These are phyloP conservation scores for Lactifluus hygrophoroides DNA, from an alignment of 768 basidiomycete species.

Conservation along the genomic window DNA sequence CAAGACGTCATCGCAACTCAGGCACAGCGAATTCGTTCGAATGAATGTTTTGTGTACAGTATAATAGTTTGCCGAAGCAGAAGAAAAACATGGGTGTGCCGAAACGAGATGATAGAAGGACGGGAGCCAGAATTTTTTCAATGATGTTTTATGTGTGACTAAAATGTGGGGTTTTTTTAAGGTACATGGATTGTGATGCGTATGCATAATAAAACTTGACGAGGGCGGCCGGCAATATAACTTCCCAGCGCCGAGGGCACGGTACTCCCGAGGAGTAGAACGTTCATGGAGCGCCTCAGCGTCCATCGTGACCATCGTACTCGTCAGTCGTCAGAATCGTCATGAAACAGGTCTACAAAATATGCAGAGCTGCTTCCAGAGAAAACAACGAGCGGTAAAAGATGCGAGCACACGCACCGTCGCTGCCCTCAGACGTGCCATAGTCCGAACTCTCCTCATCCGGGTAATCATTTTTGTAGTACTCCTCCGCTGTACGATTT, in stretches of 20 bases:
- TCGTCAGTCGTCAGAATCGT: not conserved
- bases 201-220: not conserved
- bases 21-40: no score
- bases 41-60: no score
- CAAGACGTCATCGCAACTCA: no score
- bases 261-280: not conserved
- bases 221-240: not conserved
- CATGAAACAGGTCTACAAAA: not conserved
- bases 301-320: not conserved
- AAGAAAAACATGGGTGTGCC: no score
- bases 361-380: not conserved
- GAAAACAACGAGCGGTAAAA: not conserved
- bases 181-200: not conserved
- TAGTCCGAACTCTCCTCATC: slow-evolving; percentile 46
- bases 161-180: not conserved
- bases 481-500: slow-evolving; percentile 55
- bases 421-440: slow-evolving; percentile 23
- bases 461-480: slow-evolving; percentile 80
- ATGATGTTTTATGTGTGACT: not conserved
- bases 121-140: not conserved
- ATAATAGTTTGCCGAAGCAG: no score
- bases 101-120: no score
- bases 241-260: not conserved
- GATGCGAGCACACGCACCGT: not conserved
- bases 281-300: not conserved